A percentile compares a stretch with the other conserved stretches of the same genome.
These are phyloP conservation scores for Plantago major DNA, from an alignment of 257 asterid genomes.

Conservation along the genomic window DNA sequence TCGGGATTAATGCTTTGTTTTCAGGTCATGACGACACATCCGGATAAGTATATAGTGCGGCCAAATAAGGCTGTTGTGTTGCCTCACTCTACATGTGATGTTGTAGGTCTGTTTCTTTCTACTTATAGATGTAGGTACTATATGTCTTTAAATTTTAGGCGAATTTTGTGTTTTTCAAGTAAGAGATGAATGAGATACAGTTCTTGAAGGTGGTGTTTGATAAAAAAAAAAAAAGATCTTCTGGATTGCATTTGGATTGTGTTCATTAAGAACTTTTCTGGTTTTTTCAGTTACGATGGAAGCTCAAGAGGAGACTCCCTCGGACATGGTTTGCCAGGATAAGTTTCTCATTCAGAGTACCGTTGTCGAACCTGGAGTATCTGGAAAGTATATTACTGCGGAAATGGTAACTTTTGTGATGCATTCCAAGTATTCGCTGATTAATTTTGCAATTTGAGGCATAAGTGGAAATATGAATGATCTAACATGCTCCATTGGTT, in stretches of 20 bases:
- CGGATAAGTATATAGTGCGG: constrained; percentile 93
- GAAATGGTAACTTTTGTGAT: constrained; percentile 62
- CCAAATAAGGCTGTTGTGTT: constrained; percentile 88
- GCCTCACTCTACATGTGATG: constrained; percentile 78
- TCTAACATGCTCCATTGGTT: constrained; percentile 15
- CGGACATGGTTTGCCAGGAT: constrained; percentile 92
- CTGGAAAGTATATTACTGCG: constrained; percentile 69
- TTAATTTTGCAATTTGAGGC: not conserved
- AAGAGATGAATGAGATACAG: not conserved
- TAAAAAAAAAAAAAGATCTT: no score
- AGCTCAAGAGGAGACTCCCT: constrained; percentile 93
- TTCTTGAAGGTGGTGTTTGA: no score
- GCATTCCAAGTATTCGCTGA: not conserved
- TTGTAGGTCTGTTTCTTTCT: constrained; percentile 45
- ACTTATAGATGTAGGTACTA: not conserved
- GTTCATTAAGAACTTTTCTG: constrained; percentile 15
- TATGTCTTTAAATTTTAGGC: not conserved
- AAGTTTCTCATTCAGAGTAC: constrained; percentile 87
- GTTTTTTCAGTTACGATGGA: constrained; percentile 82
- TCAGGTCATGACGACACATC: constrained; percentile 97
- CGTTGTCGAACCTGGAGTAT: constrained; percentile 46
- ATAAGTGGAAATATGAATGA: not conserved
- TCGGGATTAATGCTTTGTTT: constrained; percentile 2
- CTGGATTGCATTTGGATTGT: not conserved
- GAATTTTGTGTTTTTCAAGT: not conserved